Evolutionary conservation across 2,329 filamentous ascomycete genomes (phyloP).

Genomic region (Leptographium flavum): DNA sequence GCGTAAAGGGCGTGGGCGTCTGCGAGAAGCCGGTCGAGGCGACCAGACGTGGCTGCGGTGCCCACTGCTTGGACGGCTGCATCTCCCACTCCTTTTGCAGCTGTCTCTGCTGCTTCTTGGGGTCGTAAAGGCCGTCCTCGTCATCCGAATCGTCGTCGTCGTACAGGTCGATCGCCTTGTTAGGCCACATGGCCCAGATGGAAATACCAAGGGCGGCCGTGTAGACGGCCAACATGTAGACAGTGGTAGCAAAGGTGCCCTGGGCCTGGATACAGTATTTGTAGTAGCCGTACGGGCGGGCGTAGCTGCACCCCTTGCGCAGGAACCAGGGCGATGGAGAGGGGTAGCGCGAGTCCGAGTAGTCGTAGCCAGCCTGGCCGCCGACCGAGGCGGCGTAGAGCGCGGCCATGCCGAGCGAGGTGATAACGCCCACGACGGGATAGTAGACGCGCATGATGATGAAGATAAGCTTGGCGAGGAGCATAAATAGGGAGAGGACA

Average conservation of each 20-base stretch:
- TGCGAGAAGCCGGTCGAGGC: background rate
- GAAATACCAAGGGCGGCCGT: conserved; percentile 42
- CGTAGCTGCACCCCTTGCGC: conserved; percentile 50
- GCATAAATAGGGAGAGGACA: conserved; percentile 61
- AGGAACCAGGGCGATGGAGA: conserved; percentile 62
- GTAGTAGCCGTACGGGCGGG: conserved; percentile 35
- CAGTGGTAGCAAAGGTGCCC: conserved; percentile 46
- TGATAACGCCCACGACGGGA: conserved; percentile 46
- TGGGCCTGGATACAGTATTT: conserved; percentile 55
- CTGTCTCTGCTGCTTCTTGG: conserved; percentile 28
- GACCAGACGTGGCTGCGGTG: background rate
- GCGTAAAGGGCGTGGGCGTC: conserved; percentile 7
- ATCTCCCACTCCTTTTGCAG: too few species aligned
- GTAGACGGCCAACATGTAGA: conserved; percentile 51
- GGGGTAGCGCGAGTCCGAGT: conserved; percentile 47
- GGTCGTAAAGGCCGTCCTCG: conserved; percentile 15
- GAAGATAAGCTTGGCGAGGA: conserved; percentile 54
- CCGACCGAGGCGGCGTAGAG: conserved; percentile 54
- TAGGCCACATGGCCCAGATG: conserved; percentile 43
- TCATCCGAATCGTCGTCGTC: conserved; percentile 25
- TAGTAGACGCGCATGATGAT: conserved; percentile 59
- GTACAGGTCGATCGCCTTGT: conserved; percentile 34
- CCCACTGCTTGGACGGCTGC: conserved; percentile 19
- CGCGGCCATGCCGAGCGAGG: conserved; percentile 41
- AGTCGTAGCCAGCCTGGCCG: conserved; percentile 61